Evolutionary conservation across 495 filamentous ascomycete species (phyloP).

Genomic region (Annulohypoxylon nitens): DNA sequence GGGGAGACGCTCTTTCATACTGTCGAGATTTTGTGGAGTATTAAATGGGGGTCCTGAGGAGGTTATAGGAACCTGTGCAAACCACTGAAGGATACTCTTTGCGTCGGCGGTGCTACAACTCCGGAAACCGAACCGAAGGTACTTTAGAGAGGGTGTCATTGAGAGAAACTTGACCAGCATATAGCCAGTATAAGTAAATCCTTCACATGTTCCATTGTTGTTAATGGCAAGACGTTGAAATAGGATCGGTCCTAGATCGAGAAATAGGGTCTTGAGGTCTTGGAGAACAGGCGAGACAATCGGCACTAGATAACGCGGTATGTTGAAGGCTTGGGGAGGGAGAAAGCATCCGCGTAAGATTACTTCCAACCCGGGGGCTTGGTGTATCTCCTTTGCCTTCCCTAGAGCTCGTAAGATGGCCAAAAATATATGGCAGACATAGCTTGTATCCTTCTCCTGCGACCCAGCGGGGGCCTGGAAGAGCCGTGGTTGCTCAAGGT

Average conservation of each 20-base stretch:
- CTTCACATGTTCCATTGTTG: background rate
- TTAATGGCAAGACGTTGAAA: constrained; percentile 8
- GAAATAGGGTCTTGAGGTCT: constrained; percentile 55
- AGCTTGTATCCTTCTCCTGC: constrained; percentile 10
- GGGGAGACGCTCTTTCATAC: constrained; percentile 17
- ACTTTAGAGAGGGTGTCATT: constrained; percentile 44
- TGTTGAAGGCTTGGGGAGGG: constrained; percentile 50
- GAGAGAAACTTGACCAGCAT: constrained; percentile 45
- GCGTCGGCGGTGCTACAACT: background rate
- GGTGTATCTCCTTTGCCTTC: constrained; percentile 33
- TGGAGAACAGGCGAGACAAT: constrained; percentile 48
- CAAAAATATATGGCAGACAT: constrained; percentile 42
- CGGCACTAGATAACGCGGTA: constrained; percentile 51
- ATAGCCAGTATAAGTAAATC: constrained; percentile 22
- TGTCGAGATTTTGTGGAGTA: background rate
- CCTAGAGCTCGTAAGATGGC: constrained; percentile 52
- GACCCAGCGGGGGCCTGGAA: background rate
- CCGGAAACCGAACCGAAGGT: constrained; percentile 52
- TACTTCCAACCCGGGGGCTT: constrained; percentile 53
- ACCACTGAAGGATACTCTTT: constrained; percentile 44
- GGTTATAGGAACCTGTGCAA: constrained; percentile 8
- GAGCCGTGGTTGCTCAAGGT: constrained; percentile 15
- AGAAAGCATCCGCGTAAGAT: constrained; percentile 48
- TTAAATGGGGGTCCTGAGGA: background rate
- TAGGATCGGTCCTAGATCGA: constrained; percentile 45